Evolutionary conservation across 2,329 filamentous ascomycete species (phyloP).

Genomic region (Ampelomyces quisqualis): DNA sequence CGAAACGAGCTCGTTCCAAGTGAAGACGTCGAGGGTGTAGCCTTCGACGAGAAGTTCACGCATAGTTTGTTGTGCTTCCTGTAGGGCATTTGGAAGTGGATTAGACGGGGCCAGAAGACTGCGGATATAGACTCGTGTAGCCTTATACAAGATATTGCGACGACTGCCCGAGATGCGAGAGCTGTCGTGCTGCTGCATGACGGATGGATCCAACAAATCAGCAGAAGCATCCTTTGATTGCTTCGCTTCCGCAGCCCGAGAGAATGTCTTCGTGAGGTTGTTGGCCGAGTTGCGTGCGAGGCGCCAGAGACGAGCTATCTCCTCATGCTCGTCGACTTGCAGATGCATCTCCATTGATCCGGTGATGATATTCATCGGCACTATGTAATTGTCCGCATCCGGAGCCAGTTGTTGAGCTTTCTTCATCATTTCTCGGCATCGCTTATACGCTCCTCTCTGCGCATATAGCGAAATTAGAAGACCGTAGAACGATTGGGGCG

Average conservation of each 20-base stretch:
- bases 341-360: constrained; percentile 68
- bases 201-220: constrained; percentile 24
- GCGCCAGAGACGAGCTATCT: constrained; percentile 68
- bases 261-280: constrained; percentile 39
- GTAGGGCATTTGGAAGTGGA: constrained; percentile 23
- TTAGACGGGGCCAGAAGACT: constrained; percentile 57
- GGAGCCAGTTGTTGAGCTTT: constrained; percentile 20
- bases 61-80: constrained; percentile 44
- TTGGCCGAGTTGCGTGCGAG: constrained; percentile 58
- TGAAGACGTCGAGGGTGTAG: constrained; percentile 71
- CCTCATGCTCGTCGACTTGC: constrained; percentile 57
- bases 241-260: constrained; percentile 40
- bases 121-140: constrained; percentile 55
- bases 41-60: constrained; percentile 62
- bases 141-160: constrained; percentile 52
- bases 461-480: constrained; percentile 59
- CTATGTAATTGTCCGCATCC: constrained; percentile 16
- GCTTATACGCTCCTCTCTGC: constrained; percentile 47
- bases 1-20: constrained; percentile 79
- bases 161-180: constrained; percentile 38
- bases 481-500: constrained; percentile 56
- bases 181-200: constrained; percentile 20
- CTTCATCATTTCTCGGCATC: constrained; percentile 36
- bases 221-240: constrained; percentile 10
- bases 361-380: constrained; percentile 45